A percentile compares a stretch with the other conserved stretches of the same genome.
phyloP scores from a whole-genome alignment of 345 rosid species.

The Cardamine resedifolia region DNA sequence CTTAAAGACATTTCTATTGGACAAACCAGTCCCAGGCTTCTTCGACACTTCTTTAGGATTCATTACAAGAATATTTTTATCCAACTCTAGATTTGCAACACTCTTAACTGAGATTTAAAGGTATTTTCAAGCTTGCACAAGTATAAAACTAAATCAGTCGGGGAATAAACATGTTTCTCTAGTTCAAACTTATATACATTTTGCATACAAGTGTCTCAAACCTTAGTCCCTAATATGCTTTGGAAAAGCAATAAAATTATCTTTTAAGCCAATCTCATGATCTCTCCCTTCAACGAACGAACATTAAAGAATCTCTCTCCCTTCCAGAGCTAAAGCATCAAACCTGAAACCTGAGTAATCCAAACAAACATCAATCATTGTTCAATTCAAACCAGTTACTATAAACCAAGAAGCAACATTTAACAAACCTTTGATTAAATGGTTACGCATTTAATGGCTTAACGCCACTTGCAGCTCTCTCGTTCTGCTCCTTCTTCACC shows the following conservation, averaged over 20 bases:
- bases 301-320: background rate
- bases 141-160: background rate
- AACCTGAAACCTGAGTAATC: conserved; percentile 18
- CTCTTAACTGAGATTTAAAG: background rate
- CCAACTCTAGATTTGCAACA: background rate
- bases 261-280: background rate
- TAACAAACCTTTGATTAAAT: conserved; percentile 9
- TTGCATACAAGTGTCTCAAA: conserved; percentile 2
- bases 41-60: background rate
- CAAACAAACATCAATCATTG: conserved; percentile 1
- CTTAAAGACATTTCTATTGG: background rate
- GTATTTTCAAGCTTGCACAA: background rate
- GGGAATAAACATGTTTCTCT: background rate
- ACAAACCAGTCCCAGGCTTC: background rate
- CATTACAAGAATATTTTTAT: background rate
- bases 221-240: background rate
- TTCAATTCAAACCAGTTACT: background rate
- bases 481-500: conserved; percentile 32
- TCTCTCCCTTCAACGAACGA: background rate
- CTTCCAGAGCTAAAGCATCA: background rate
- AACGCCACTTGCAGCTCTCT: conserved; percentile 10
- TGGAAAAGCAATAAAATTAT: background rate
- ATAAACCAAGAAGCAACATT: conserved; percentile 7
- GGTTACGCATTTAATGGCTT: background rate
- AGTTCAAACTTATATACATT: conserved; percentile 16